phyloP scores from a whole-genome alignment of 2,329 filamentous ascomycete species.

The Microthyrium microscopicum region DNA sequence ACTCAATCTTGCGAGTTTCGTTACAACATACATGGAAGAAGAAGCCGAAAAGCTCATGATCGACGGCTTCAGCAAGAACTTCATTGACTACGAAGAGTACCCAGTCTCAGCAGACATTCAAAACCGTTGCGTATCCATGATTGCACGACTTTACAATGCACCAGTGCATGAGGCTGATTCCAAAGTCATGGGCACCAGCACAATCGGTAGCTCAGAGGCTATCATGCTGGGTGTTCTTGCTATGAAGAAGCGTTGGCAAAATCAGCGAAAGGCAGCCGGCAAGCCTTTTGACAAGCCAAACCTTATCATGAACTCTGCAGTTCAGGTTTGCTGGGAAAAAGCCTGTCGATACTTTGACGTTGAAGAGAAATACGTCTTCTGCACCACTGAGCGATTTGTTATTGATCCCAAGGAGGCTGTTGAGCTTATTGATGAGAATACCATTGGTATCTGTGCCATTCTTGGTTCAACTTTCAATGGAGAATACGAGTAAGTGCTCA shows the following conservation, averaged over 20 bases:
- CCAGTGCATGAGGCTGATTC: conserved; percentile 38
- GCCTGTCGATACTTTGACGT: conserved; percentile 43
- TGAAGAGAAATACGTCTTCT: conserved; percentile 63
- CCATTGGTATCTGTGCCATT: conserved; percentile 84
- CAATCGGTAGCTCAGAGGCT: conserved; percentile 76
- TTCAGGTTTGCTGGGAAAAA: conserved; percentile 97
- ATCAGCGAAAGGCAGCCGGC: conserved; percentile 65
- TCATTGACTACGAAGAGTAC: conserved; percentile 34
- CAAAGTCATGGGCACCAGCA: conserved; percentile 69
- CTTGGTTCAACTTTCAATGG: conserved; percentile 89
- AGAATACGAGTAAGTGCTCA: no score
- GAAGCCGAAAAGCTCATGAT: conserved; percentile 93
- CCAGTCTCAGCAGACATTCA: conserved; percentile 42
- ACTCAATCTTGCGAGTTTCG: conserved; percentile 77
- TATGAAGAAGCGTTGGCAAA: conserved; percentile 93
- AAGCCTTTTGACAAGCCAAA: conserved; percentile 72
- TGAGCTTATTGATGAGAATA: conserved; percentile 48
- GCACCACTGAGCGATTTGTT: conserved; percentile 41
- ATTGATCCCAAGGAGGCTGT: conserved; percentile 48
- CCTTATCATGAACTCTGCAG: conserved; percentile 87
- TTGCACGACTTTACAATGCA: conserved; percentile 66
- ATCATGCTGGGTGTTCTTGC: conserved; percentile 72
- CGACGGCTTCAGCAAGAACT: conserved; percentile 86
- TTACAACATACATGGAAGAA: conserved; percentile 88
- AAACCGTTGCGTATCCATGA: conserved; percentile 63